Base-by-base conservation (phyloP, 1,139 yeast species). In the Candida tropicalis region DNA sequence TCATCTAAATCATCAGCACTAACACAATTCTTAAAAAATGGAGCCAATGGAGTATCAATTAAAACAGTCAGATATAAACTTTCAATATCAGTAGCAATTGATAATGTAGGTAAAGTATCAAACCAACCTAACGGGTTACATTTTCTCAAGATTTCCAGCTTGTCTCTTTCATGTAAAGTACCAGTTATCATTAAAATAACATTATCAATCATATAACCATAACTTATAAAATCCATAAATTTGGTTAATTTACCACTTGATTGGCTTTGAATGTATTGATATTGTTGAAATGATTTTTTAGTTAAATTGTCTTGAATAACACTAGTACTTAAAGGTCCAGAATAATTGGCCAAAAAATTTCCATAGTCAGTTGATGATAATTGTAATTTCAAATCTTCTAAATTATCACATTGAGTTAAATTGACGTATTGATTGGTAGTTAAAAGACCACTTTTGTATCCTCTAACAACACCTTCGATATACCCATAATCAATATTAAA, bases 101-200 rank as follows among this genome's bases (percentile, higher is more conserved):
- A 82, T 49, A 95, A 75, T 0, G 99, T 93, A 23, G 99, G 99
- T 54, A 95, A 79, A 3, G 98, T 93, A 57, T 93, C 99, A 62
- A 95, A 95, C 97, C 97, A 90, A 35, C 99, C 99, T 53, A 95
- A 74, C 1, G 99, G 99, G 62, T 93, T 96, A 63, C 97, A 89
- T 61, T 97, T 84, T 47, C 82, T 81, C 58, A 93, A 76, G 46
- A 93, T 84, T 58, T 93, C 99, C 39, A 82, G 70, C 60, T 87
- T 81, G 64, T 95, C 97, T 59, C 98, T 81, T 59, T 91, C 96
- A 61, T 95, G 99, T 49, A 93, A 80, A 0, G 99, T 90, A 28
- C 99, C 99, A 1, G 98, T 91, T 58, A 95, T 91, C 85, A 95
- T 87, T 58, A 95, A 75, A 23, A 95, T 88, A 36, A 93, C 97